Evolutionary conservation across 2,329 filamentous ascomycete species (phyloP).

Genomic region (Talaromyces marneffei): DNA sequence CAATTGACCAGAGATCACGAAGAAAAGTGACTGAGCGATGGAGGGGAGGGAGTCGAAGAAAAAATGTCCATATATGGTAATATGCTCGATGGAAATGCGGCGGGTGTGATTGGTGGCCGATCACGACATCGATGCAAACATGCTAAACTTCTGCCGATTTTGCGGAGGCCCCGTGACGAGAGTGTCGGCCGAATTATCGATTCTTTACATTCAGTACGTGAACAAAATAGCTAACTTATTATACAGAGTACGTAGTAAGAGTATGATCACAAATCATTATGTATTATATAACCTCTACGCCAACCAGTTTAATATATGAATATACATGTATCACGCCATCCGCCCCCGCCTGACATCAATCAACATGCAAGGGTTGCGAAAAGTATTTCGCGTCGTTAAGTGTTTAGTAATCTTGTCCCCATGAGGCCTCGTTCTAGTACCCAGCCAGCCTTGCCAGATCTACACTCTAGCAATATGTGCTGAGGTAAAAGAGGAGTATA

Average conservation of each 20-base stretch:
- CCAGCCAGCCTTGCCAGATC: not conserved
- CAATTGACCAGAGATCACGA: not conserved
- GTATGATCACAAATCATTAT: not conserved
- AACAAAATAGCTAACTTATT: too few relatives aligned
- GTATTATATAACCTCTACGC: not conserved
- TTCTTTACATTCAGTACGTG: not conserved
- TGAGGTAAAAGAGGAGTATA: not conserved
- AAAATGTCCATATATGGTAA: conserved; percentile 17
- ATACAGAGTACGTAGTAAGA: not conserved
- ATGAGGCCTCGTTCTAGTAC: not conserved
- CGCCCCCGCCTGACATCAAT: not conserved
- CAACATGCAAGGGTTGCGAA: not conserved
- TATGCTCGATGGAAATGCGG: conserved; percentile 5
- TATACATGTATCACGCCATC: conserved; percentile 4
- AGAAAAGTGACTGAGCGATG: not conserved
- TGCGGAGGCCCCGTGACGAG: conserved; percentile 2
- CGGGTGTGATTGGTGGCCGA: conserved; percentile 35
- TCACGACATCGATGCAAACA: conserved; percentile 44
- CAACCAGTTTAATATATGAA: not conserved
- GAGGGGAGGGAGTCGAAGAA: conserved; percentile 10
- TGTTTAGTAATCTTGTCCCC: not conserved
- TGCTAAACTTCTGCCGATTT: conserved; percentile 3
- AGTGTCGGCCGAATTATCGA: conserved; percentile 4
- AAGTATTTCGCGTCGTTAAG: not conserved
- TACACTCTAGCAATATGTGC: too few relatives aligned